Evolutionary conservation across 805 yeast species (phyloP), one percentile per base, ranked within the genome.

Genomic region (Cyberlindnera misumaiensis): DNA sequence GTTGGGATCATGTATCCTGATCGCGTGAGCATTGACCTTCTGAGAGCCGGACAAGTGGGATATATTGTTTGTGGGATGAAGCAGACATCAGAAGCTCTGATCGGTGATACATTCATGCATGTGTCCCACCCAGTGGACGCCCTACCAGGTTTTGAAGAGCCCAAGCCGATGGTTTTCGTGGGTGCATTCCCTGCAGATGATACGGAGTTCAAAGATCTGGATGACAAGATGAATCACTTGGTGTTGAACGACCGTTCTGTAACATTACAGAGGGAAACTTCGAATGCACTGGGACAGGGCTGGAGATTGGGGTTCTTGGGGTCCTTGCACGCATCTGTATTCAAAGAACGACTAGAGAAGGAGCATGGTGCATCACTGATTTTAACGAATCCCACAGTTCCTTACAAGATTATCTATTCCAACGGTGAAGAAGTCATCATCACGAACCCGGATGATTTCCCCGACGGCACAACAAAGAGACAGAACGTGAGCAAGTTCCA

Each of bases 141-240:
- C 2, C 67, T 90, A 18, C 96, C 94, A 1, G 97, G 97, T 1
- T 93, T 90, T 59, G 97, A 89, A 60, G 96, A 87, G 52, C 89
- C 95, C 1, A 89, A 93, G 59, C 96, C 97, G 1, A 93, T 93
- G 97, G 97, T 90, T 8, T 93, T 90, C 58, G 94, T 90, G 35
- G 97, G 97, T 11, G 98, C 97, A 0, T 90, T 87, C 51, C 97
- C 98, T 0, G 93, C 96, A 0, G 96, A 90, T 53, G 96, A 96
- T 4, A 73, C 82, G 0, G 96, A 90, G 52, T 90, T 90, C 59
- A 83, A 84, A 44, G 81, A 75, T 20, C 70, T 90, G 67, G 95
- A 93, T 54, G 97, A 93, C 51, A 82, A 88, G 57, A 77, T 90
- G 60, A 85, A 82, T 51, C 88, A 87, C 53, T 67, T 90, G 46